Evolutionary conservation across 179 eudicot species (phyloP).

Genomic region (Carnegiea gigantea): DNA sequence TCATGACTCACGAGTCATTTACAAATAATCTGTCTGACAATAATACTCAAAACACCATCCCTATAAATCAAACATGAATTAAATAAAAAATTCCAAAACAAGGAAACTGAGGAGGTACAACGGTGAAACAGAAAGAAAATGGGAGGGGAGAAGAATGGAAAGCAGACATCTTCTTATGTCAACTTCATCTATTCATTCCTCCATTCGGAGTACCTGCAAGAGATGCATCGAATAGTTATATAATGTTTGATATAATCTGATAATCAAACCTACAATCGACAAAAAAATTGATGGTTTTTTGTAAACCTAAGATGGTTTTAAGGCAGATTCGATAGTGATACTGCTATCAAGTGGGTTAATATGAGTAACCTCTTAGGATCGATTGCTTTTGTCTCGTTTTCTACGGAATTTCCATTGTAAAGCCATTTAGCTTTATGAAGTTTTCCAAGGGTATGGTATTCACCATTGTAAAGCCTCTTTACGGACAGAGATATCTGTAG

Average conservation of each 20-base stretch:
- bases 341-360: too few relatives aligned
- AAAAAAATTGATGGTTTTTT: too few relatives aligned
- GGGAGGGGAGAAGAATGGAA: neutral
- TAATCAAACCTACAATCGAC: neutral
- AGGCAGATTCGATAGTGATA: too few relatives aligned
- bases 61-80: conserved; percentile 23
- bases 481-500: too few relatives aligned
- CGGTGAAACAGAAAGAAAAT: too few relatives aligned
- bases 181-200: conserved; percentile 13
- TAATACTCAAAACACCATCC: conserved; percentile 21
- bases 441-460: too few relatives aligned
- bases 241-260: neutral
- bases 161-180: conserved; percentile 41
- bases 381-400: too few relatives aligned
- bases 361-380: too few relatives aligned
- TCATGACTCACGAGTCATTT: conserved; percentile 24
- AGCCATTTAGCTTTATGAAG: too few relatives aligned
- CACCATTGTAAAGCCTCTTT: too few relatives aligned
- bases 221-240: neutral
- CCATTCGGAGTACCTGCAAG: conserved; percentile 20
- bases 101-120: neutral
- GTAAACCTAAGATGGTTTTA: too few relatives aligned
- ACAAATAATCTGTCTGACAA: conserved; percentile 32
- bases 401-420: too few relatives aligned
- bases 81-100: conserved; percentile 21